These are phyloP conservation scores for Staphylotrichum longicolle DNA, from an alignment of 495 filamentous ascomycete species.

Conservation along the genomic window DNA sequence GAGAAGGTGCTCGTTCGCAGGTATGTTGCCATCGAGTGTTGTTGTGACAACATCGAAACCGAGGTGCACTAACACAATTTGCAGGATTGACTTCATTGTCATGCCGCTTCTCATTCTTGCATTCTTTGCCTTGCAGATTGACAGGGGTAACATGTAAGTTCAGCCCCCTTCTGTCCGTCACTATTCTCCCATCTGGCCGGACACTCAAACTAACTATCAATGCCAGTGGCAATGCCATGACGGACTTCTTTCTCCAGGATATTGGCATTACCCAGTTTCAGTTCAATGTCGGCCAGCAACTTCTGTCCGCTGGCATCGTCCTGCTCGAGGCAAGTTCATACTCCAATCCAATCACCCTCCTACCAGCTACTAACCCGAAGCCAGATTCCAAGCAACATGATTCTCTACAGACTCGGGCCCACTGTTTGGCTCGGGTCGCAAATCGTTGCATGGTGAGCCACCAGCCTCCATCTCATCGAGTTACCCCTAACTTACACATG, in stretches of 20 bases:
- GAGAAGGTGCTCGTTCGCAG: slow-evolving; percentile 37
- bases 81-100: slow-evolving; percentile 51
- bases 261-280: slow-evolving; percentile 56
- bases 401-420: slow-evolving; percentile 56
- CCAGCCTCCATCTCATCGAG: too few species aligned
- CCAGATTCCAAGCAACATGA: slow-evolving; percentile 54
- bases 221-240: slow-evolving; percentile 32
- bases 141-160: slow-evolving; percentile 41
- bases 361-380: neutral
- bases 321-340: slow-evolving; percentile 41
- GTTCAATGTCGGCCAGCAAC: slow-evolving; percentile 56
- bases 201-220: neutral
- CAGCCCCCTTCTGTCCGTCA: neutral
- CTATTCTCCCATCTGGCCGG: too few species aligned
- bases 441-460: slow-evolving; percentile 49
- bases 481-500: too few species aligned
- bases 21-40: slow-evolving; percentile 21
- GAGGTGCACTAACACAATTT: neutral
- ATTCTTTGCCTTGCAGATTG: slow-evolving; percentile 59
- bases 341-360: too few species aligned
- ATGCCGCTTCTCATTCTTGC: slow-evolving; percentile 54
- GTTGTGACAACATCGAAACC: neutral
- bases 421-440: slow-evolving; percentile 54
- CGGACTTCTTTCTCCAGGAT: slow-evolving; percentile 48
- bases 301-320: slow-evolving; percentile 57